These are phyloP conservation scores for Stenocarpella maydis DNA, from an alignment of 2,329 filamentous ascomycete species.

Conservation along the genomic window DNA sequence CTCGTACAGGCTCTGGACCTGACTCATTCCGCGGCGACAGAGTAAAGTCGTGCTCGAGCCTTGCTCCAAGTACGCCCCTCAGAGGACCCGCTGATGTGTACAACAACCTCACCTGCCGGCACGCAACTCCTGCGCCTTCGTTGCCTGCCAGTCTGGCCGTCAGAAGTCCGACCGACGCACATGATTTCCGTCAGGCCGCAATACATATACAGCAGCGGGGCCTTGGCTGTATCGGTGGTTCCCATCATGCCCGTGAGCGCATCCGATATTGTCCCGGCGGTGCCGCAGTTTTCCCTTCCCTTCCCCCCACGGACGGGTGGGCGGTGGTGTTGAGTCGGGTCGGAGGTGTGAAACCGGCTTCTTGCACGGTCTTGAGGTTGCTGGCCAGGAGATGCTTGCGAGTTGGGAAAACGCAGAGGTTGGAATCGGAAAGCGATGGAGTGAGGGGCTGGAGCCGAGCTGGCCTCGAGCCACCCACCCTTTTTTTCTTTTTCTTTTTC, in stretches of 20 bases:
- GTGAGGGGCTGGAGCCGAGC: constrained; percentile 5
- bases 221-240: constrained; percentile 16
- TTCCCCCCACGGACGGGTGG: not conserved
- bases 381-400: constrained; percentile 24
- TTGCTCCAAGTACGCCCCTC: not conserved
- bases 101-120: not conserved
- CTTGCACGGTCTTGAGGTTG: constrained; percentile 15
- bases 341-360: constrained; percentile 22
- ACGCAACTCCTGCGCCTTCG: not conserved
- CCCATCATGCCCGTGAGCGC: constrained; percentile 4
- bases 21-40: not conserved
- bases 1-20: not conserved
- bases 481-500: not conserved
- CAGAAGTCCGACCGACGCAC: not conserved
- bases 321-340: constrained; percentile 14
- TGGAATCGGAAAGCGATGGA: not conserved
- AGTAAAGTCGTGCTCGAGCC: not conserved
- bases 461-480: not conserved
- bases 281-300: constrained; percentile 8
- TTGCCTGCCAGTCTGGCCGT: not conserved
- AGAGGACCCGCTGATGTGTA: not conserved
- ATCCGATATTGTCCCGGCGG: constrained; percentile 11
- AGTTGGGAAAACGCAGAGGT: constrained; percentile 12
- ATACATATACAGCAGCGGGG: constrained; percentile 20
- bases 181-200: constrained; percentile 19